Evolutionary conservation across 495 filamentous ascomycete species (phyloP).

Genomic region (Amniculicola lignicola): DNA sequence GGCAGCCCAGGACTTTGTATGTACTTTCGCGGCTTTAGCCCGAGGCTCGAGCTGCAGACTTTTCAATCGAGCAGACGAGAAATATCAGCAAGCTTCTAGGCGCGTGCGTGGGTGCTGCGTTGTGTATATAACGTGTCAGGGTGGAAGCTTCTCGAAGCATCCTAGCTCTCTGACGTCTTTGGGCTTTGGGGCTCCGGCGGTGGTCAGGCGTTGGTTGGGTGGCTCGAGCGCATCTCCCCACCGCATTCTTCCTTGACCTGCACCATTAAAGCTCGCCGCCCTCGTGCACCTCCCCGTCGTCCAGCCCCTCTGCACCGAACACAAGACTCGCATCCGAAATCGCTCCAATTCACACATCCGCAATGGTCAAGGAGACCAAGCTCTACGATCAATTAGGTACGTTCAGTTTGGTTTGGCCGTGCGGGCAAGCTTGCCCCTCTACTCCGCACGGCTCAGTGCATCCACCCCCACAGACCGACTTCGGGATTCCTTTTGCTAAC

Average conservation of each 20-base stretch:
- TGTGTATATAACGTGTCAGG: no score
- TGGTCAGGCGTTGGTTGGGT: conserved; percentile 4
- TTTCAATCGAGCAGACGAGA: not conserved
- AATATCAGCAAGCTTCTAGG: not conserved
- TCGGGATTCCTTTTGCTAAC: not conserved
- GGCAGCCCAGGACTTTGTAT: no score
- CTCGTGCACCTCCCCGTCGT: not conserved
- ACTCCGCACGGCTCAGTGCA: not conserved
- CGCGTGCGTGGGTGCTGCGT: no score
- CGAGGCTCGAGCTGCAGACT: not conserved
- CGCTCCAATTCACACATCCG: no score
- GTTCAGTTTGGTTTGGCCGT: conserved; percentile 8
- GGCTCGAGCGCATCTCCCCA: conserved; percentile 15
- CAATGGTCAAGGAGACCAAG: conserved; percentile 45
- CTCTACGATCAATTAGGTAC: conserved; percentile 45
- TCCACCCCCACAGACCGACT: not conserved
- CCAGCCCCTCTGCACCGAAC: not conserved
- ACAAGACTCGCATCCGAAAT: no score
- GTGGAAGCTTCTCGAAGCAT: conserved; percentile 28
- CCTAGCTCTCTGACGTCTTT: conserved; percentile 24
- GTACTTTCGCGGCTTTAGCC: not conserved
- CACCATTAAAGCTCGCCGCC: conserved; percentile 2
- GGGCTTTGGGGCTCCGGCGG: no score
- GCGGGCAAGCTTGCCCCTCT: not conserved
- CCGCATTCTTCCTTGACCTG: conserved; percentile 1